phyloP scores from a whole-genome alignment of 106 monocot species.

The Dioscorea dumetorum region DNA sequence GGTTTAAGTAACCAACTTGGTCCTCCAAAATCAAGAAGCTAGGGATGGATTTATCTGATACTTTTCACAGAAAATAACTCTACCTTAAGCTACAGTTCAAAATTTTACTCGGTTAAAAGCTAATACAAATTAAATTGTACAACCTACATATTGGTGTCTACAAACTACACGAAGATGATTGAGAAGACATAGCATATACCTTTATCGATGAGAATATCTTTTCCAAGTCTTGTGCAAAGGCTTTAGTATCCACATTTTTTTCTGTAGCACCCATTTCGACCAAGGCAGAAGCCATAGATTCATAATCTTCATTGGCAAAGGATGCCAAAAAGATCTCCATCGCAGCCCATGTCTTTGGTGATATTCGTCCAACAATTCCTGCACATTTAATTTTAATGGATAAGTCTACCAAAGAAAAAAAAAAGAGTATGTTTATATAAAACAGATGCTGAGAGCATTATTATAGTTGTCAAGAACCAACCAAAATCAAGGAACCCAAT shows the following conservation, averaged over 20 bases:
- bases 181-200: constrained; percentile 22
- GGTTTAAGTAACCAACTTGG: too few relatives aligned
- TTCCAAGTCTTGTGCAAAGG: constrained; percentile 81
- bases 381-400: neutral
- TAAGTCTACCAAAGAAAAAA: neutral
- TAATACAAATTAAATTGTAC: too few relatives aligned
- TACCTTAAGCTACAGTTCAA: too few relatives aligned
- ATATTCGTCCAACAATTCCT: constrained; percentile 96
- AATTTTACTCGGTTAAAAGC: too few relatives aligned
- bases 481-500: constrained; percentile 99
- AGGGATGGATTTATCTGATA: too few relatives aligned
- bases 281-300: constrained; percentile 73
- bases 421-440: too few relatives aligned
- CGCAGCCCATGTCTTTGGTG: constrained; percentile 95
- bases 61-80: too few relatives aligned
- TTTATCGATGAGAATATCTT: constrained; percentile 89
- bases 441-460: too few relatives aligned
- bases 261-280: constrained; percentile 90
- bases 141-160: too few relatives aligned
- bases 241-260: constrained; percentile 66
- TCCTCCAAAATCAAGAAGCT: too few relatives aligned
- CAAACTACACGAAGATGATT: too few relatives aligned
- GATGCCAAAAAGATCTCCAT: constrained; percentile 92
- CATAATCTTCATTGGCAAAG: constrained; percentile 81
- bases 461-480: constrained; percentile 9